phyloP scores from a whole-genome alignment of 1,139 yeast species.

The Blastobotrys proliferans region DNA sequence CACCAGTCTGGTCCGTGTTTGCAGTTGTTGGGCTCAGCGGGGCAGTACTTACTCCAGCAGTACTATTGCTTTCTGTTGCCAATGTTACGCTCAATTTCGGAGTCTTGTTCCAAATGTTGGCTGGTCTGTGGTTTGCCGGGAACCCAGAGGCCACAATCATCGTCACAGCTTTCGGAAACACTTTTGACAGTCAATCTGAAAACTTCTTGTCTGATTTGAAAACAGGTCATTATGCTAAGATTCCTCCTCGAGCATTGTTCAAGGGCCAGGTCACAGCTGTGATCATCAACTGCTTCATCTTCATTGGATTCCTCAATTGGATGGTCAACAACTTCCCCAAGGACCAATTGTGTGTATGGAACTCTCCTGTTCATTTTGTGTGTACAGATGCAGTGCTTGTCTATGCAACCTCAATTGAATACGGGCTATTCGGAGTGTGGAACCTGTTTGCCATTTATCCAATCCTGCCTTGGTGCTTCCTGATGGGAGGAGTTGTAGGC shows the following conservation, averaged over 20 bases:
- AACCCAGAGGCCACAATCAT: conserved; percentile 57
- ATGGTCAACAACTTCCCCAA: conserved; percentile 40
- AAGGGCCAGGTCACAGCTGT: conserved; percentile 51
- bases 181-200: conserved; percentile 52
- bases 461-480: conserved; percentile 41
- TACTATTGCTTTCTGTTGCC: conserved; percentile 47
- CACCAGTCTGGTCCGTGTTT: conserved; percentile 51
- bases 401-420: conserved; percentile 50
- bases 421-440: conserved; percentile 65
- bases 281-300: conserved; percentile 38
- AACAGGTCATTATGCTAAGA: conserved; percentile 54
- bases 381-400: conserved; percentile 42
- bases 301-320: conserved; percentile 53
- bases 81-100: conserved; percentile 52
- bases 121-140: conserved; percentile 62
- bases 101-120: conserved; percentile 54
- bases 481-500: conserved; percentile 34
- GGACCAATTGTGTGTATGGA: conserved; percentile 45
- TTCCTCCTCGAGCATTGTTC: conserved; percentile 59
- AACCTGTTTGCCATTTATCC: conserved; percentile 50
- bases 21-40: conserved; percentile 53
- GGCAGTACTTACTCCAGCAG: conserved; percentile 50
- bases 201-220: conserved; percentile 46
- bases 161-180: conserved; percentile 54
- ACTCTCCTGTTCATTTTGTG: conserved; percentile 35